Evolutionary conservation across 228 moss, liverwort and hornwort genomes (phyloP).

Genomic region (Sphagnum magellanicum): DNA sequence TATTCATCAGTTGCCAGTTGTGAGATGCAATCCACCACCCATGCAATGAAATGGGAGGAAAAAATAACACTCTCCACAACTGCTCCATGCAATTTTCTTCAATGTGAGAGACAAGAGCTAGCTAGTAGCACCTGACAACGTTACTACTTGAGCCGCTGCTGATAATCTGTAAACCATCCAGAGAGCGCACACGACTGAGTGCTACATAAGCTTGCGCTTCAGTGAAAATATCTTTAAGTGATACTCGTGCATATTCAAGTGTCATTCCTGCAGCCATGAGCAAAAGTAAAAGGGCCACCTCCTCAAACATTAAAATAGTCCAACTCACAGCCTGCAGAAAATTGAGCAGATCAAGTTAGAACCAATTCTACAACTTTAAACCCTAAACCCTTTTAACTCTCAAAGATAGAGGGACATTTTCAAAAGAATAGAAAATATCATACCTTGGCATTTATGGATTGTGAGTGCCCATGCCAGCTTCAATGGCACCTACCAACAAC

Average conservation of each 20-base stretch:
- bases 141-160: slow-evolving; percentile 24
- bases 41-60: neutral
- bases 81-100: neutral
- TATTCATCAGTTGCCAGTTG: neutral
- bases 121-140: slow-evolving; percentile 39
- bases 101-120: neutral
- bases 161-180: slow-evolving; percentile 66
- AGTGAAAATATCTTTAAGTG: slow-evolving; percentile 54
- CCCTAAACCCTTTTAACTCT: no score
- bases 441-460: slow-evolving; percentile 90
- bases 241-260: slow-evolving; percentile 65
- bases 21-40: no score
- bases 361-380: neutral
- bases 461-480: slow-evolving; percentile 89
- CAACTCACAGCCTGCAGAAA: neutral
- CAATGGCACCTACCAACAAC: slow-evolving; percentile 59
- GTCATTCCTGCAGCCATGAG: slow-evolving; percentile 59
- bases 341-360: neutral
- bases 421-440: neutral
- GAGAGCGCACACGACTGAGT: slow-evolving; percentile 73
- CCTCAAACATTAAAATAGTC: neutral
- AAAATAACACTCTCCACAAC: neutral
- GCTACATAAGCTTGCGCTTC: slow-evolving; percentile 91
- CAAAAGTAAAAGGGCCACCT: neutral
- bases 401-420: neutral